A percentile compares a stretch with the other conserved stretches of the same genome.
phyloP scores from a whole-genome alignment of 1,139 yeast genomes.

The Taiozyma sp. region DNA sequence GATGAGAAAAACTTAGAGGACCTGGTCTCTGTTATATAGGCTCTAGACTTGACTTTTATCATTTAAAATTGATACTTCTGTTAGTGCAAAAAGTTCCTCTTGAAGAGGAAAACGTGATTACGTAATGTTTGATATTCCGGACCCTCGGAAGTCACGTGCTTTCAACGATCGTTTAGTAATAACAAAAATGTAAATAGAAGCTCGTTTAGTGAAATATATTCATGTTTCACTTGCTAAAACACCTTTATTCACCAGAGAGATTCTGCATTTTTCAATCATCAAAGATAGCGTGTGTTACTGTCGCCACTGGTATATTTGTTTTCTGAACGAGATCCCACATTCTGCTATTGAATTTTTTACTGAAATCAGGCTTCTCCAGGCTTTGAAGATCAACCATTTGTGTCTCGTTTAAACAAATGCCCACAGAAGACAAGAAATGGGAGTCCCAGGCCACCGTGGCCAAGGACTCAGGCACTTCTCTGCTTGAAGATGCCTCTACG shows the following conservation, averaged over 20 bases:
- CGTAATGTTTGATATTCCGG: neutral
- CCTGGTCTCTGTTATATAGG: slow-evolving; percentile 7
- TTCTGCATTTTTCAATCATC: neutral
- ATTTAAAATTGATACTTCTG: neutral
- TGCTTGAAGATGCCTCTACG: slow-evolving; percentile 62
- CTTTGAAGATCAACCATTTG: neutral
- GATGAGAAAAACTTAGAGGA: slow-evolving; percentile 6
- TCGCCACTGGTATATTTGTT: neutral
- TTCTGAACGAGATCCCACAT: neutral
- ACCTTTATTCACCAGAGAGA: neutral
- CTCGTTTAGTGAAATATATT: neutral
- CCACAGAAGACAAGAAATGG: neutral
- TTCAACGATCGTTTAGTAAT: neutral
- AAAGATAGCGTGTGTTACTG: neutral
- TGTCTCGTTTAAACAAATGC: neutral
- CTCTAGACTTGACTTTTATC: too few species aligned
- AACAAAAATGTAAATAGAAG: neutral
- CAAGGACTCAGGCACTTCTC: slow-evolving; percentile 14
- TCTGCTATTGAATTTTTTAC: neutral
- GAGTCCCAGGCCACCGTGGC: neutral
- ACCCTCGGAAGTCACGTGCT: neutral
- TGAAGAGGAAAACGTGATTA: too few species aligned
- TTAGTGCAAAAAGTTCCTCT: too few species aligned
- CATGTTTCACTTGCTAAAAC: neutral
- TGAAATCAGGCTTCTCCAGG: neutral